phyloP scores from a whole-genome alignment of 495 filamentous ascomycete genomes.

The Daldinia loculata region DNA sequence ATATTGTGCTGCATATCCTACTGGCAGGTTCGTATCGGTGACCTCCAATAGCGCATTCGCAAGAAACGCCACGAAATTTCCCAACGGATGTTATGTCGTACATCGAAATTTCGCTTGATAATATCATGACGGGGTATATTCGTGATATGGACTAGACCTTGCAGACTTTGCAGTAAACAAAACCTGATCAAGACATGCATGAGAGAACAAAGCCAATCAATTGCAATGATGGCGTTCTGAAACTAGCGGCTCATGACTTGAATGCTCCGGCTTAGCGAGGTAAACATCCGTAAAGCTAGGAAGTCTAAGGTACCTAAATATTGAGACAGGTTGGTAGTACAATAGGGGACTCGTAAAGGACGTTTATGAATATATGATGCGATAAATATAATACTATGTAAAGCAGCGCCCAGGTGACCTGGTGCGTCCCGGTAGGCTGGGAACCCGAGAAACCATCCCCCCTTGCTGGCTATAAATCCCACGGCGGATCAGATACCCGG shows the following conservation, averaged over 20 bases:
- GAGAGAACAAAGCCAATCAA: constrained; percentile 23
- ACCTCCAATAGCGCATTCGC: constrained; percentile 32
- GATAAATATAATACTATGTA: not conserved
- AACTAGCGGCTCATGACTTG: constrained; percentile 31
- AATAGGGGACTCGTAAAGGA: not conserved
- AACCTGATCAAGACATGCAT: constrained; percentile 29
- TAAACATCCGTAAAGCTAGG: not conserved
- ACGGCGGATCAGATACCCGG: constrained; percentile 5
- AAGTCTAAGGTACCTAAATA: not conserved
- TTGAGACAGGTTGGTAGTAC: constrained; percentile 28
- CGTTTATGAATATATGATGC: not conserved
- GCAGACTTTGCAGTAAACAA: constrained; percentile 31
- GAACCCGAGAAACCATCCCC: not conserved
- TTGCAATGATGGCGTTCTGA: constrained; percentile 16
- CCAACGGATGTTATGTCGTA: constrained; percentile 8
- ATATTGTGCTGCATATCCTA: constrained; percentile 37
- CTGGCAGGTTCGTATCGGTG: constrained; percentile 14
- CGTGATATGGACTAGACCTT: constrained; percentile 29
- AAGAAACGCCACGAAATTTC: constrained; percentile 25
- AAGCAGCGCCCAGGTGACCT: not conserved
- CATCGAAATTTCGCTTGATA: constrained; percentile 37
- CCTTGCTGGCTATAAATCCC: not conserved
- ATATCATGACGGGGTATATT: constrained; percentile 34
- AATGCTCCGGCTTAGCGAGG: constrained; percentile 8
- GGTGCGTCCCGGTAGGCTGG: constrained; percentile 19